phyloP scores from a whole-genome alignment of 352 stramenopile species.

The Pythium plurisporium region DNA sequence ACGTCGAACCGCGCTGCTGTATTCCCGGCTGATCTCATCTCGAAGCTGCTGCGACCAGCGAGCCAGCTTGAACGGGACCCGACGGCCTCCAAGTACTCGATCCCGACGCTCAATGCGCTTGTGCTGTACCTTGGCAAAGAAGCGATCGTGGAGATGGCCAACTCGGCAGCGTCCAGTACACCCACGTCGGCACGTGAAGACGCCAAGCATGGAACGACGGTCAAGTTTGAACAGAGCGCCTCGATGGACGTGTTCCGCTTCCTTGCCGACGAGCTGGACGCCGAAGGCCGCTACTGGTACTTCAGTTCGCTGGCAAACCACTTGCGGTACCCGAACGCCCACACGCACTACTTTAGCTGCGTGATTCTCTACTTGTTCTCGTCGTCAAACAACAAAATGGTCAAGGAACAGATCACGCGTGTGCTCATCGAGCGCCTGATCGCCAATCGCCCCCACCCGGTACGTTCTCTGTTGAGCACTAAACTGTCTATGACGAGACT shows the following conservation, averaged over 20 bases:
- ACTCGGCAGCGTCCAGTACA: constrained; percentile 22
- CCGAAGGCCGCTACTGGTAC: constrained; percentile 96
- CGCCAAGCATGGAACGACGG: constrained; percentile 37
- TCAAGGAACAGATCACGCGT: constrained; percentile 98
- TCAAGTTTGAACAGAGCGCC: constrained; percentile 83
- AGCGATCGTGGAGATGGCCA: constrained; percentile 78
- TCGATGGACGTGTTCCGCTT: constrained; percentile 95
- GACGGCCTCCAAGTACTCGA: constrained; percentile 76
- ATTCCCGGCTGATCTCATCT: constrained; percentile 74
- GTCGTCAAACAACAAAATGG: constrained; percentile 93
- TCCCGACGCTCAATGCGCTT: constrained; percentile 93
- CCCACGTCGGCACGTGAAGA: constrained; percentile 17
- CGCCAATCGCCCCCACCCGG: constrained; percentile 96
- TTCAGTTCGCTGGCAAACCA: constrained; percentile 99
- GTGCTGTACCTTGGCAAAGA: constrained; percentile 85
- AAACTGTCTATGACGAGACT: neutral
- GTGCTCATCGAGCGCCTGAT: constrained; percentile 99
- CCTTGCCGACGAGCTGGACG: constrained; percentile 94
- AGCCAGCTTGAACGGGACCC: constrained; percentile 68
- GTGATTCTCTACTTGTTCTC: constrained; percentile 99
- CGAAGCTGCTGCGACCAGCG: constrained; percentile 61
- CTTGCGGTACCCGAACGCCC: constrained; percentile 97
- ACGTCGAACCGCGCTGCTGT: constrained; percentile 86
- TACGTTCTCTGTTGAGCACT: constrained; percentile 25
- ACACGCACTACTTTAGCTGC: constrained; percentile 99